Conservation (phyloP, 2,329 filamentous ascomycete genomes). For the Beauveria sp. region DNA sequence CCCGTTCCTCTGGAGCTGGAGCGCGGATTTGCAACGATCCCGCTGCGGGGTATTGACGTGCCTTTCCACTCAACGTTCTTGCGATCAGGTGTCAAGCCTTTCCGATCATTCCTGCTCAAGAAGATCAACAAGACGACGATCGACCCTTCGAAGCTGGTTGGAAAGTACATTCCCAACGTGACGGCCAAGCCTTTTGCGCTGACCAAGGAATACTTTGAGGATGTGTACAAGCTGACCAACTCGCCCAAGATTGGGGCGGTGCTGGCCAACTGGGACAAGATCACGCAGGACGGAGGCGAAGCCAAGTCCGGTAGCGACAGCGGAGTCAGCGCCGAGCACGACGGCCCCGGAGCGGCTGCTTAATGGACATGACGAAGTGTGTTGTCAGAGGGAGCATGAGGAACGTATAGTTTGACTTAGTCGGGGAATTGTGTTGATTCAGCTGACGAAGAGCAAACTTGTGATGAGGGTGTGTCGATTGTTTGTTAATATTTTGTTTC, state of each 20-base stretch:
- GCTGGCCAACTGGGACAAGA: constrained; percentile 80
- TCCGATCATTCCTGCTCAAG: constrained; percentile 96
- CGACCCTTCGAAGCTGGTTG: constrained; percentile 90
- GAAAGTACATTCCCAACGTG: constrained; percentile 99
- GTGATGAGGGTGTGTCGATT: background rate
- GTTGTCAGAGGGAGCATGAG: background rate
- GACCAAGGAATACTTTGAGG: constrained; percentile 98
- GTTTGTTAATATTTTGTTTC: background rate
- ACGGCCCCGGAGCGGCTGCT: constrained; percentile 35
- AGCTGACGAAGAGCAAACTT: background rate
- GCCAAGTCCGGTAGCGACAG: constrained; percentile 30
- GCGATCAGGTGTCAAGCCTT: constrained; percentile 96
- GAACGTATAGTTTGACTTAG: background rate
- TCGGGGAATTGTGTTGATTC: background rate
- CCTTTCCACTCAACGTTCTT: constrained; percentile 99
- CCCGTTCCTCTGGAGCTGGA: constrained; percentile 81
- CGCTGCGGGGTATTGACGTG: constrained; percentile 93
- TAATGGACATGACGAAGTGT: constrained; percentile 16
- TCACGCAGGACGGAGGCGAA: constrained; percentile 38
- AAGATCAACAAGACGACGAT: constrained; percentile 99
- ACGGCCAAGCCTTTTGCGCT: constrained; percentile 92
- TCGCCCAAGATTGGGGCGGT: constrained; percentile 68
- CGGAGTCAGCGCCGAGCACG: constrained; percentile 31
- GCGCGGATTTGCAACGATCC: constrained; percentile 94
- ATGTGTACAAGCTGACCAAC: constrained; percentile 92